These are phyloP conservation scores for Colletotrichum somersetense DNA, from an alignment of 2,329 filamentous ascomycete species.

Conservation along the genomic window DNA sequence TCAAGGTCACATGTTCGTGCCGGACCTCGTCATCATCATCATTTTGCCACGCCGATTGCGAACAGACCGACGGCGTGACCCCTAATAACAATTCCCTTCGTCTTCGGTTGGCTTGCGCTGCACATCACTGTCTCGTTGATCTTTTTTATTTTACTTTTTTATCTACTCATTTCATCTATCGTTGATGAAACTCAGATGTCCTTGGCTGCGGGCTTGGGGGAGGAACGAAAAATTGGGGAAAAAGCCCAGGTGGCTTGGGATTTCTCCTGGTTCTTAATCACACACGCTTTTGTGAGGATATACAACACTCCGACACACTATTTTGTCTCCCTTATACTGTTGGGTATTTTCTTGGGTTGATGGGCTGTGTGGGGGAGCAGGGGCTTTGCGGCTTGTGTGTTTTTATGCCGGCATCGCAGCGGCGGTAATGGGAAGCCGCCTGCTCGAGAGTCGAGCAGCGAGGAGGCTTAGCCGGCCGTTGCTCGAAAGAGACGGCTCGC, in stretches of 20 bases:
- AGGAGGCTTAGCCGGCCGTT: constrained; percentile 26
- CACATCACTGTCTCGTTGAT: constrained; percentile 17
- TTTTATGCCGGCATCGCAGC: constrained; percentile 23
- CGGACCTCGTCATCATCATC: constrained; percentile 20
- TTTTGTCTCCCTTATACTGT: constrained; percentile 30
- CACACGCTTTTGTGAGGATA: constrained; percentile 35
- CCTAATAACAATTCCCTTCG: constrained; percentile 39
- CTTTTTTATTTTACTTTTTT: constrained; percentile 50
- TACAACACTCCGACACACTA: constrained; percentile 34
- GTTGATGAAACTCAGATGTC: constrained; percentile 43
- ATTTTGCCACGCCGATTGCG: constrained; percentile 15
- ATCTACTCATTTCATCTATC: constrained; percentile 47
- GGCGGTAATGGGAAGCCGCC: constrained; percentile 27
- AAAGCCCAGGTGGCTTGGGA: constrained; percentile 55
- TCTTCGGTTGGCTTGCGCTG: constrained; percentile 39
- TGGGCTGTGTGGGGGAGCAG: constrained; percentile 24
- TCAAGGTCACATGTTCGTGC: constrained; percentile 10
- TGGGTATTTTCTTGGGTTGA: constrained; percentile 39
- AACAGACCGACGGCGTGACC: constrained; percentile 33
- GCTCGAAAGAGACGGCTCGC: constrained; percentile 41
- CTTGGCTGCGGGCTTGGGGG: constrained; percentile 42
- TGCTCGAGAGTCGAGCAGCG: constrained; percentile 17
- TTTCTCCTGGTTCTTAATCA: constrained; percentile 46
- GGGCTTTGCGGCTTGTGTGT: constrained; percentile 31
- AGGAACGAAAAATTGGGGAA: constrained; percentile 50